A percentile compares a stretch with the other conserved stretches of the same genome.
Evolutionary conservation across 176 grass and related monocot species (phyloP).

Genomic region (Carex pumila): DNA sequence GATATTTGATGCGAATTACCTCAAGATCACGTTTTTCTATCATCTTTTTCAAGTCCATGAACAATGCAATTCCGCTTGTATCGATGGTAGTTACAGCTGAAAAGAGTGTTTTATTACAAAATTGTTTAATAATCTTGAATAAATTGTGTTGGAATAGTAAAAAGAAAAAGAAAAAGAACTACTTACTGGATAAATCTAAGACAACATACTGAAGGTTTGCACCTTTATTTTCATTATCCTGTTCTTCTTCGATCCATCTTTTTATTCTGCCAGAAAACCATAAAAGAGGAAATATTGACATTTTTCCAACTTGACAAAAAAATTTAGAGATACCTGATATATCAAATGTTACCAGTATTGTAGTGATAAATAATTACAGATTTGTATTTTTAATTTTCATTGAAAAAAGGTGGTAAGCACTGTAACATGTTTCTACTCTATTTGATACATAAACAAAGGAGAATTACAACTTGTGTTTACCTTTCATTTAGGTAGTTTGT

Average conservation of each 20-base stretch:
- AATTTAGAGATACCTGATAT: neutral
- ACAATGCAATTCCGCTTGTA: conserved; percentile 75
- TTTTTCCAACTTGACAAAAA: neutral
- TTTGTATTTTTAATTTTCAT: neutral
- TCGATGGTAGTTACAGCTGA: conserved; percentile 67
- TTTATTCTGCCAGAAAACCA: conserved; percentile 42
- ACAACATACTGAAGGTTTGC: conserved; percentile 42
- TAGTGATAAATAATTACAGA: neutral
- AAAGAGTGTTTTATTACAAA: neutral
- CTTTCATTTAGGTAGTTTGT: conserved; percentile 92
- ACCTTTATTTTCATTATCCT: conserved; percentile 31
- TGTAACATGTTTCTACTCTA: neutral
- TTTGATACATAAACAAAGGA: neutral
- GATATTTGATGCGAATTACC: conserved; percentile 24
- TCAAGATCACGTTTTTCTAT: conserved; percentile 55
- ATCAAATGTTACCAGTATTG: neutral
- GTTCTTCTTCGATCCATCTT: conserved; percentile 89
- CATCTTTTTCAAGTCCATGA: conserved; percentile 73
- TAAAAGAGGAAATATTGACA: neutral
- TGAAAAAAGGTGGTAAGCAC: neutral
- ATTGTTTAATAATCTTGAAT: neutral
- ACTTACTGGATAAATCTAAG: conserved; percentile 76
- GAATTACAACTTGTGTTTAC: conserved; percentile 20
- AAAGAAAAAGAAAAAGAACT: neutral
- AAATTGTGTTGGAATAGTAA: neutral